Conservation (phyloP, 257 asterid species). For the Gynochthodes officinalis region DNA sequence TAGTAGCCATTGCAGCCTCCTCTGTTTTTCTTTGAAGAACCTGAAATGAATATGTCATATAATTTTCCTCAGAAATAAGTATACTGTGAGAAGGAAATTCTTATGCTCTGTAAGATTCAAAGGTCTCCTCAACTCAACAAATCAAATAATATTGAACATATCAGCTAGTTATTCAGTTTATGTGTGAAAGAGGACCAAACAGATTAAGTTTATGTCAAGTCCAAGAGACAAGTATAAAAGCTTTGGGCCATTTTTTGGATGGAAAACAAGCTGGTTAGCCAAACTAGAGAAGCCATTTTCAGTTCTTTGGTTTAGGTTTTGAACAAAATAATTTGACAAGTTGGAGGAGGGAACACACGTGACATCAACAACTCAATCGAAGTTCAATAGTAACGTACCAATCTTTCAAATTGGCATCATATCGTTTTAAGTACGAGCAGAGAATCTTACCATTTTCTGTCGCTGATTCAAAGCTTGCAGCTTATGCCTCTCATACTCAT, state of each 20-base stretch:
- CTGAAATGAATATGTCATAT: slow-evolving; percentile 38
- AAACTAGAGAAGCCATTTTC: too few relatives aligned
- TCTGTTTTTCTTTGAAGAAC: slow-evolving; percentile 99
- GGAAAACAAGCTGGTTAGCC: neutral
- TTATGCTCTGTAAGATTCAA: neutral
- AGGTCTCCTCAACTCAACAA: neutral
- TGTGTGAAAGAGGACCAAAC: too few relatives aligned
- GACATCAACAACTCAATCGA: neutral
- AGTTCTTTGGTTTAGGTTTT: neutral
- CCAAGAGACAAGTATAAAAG: too few relatives aligned
- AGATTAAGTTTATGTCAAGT: too few relatives aligned
- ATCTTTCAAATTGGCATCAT: neutral
- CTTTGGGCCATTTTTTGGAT: neutral
- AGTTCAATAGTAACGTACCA: too few relatives aligned
- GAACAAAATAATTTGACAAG: neutral
- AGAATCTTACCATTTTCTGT: slow-evolving; percentile 75
- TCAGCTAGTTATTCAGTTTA: neutral
- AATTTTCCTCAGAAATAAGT: neutral
- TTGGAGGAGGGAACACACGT: neutral
- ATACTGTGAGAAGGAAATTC: neutral
- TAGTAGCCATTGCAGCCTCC: slow-evolving; percentile 99
- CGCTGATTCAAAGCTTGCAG: slow-evolving; percentile 95
- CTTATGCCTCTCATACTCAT: slow-evolving; percentile 95
- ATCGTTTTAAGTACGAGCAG: neutral
- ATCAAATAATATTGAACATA: neutral